Percentiles rank a stretch among this genome's conserved stretches.
Evolutionary conservation across 371 early-diverging fungal genomes (phyloP).

Genomic region (Syncephalastrum contaminatum): DNA sequence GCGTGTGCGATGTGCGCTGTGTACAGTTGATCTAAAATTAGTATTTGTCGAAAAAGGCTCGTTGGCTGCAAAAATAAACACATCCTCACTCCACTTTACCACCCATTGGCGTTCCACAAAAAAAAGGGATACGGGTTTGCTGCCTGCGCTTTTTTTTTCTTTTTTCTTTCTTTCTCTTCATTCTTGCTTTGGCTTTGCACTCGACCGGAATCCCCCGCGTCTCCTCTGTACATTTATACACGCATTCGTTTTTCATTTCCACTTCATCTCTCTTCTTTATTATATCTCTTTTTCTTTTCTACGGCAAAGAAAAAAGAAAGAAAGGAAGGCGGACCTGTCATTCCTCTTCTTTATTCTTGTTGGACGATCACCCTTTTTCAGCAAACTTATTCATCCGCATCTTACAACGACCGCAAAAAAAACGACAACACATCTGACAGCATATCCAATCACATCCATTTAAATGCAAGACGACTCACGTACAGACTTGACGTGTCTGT

Average conservation of each 20-base stretch:
- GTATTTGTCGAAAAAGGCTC: too few relatives aligned
- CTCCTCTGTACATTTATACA: not conserved
- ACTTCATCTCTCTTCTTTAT: too few relatives aligned
- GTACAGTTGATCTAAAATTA: too few relatives aligned
- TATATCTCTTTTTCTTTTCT: too few relatives aligned
- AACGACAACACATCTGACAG: too few relatives aligned
- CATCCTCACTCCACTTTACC: not conserved
- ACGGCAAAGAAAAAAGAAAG: too few relatives aligned
- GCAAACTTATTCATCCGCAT: constrained; percentile 1
- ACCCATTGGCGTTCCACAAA: constrained; percentile 13
- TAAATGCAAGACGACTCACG: constrained; percentile 52
- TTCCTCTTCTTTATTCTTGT: too few relatives aligned
- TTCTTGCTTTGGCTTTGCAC: constrained; percentile 6
- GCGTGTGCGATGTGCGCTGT: too few relatives aligned
- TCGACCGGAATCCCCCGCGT: not conserved
- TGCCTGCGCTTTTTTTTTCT: constrained; percentile 3
- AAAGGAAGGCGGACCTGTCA: too few relatives aligned
- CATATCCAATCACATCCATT: not conserved
- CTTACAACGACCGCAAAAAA: not conserved
- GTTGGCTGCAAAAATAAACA: too few relatives aligned
- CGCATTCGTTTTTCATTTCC: too few relatives aligned
- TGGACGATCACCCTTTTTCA: not conserved
- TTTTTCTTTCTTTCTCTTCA: constrained; percentile 5
- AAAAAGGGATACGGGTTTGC: constrained; percentile 1
- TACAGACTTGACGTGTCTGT: constrained; percentile 43